Conservation (phyloP, 495 filamentous ascomycete species). For the Tuber indicum region DNA sequence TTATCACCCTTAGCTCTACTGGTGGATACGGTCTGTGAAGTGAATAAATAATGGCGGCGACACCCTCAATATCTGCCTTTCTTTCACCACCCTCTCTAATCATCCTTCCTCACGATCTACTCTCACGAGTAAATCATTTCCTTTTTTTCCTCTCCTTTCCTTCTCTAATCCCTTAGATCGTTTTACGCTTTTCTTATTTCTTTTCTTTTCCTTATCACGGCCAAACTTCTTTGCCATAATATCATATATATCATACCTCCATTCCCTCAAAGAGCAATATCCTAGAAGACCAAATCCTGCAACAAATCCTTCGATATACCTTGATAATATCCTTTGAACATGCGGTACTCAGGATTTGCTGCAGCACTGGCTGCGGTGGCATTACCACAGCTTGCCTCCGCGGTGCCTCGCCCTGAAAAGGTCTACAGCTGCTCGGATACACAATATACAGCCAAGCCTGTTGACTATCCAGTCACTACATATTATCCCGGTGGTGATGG, state of each 20-base stretch:
- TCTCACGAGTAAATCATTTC: neutral
- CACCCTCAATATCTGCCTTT: slow-evolving; percentile 10
- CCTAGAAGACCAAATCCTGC: neutral
- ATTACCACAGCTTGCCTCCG: neutral
- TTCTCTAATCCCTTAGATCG: neutral
- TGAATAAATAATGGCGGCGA: slow-evolving; percentile 21
- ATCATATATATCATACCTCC: neutral
- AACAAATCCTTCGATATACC: neutral
- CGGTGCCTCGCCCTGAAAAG: neutral
- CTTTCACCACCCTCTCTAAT: slow-evolving; percentile 4
- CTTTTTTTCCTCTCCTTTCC: neutral
- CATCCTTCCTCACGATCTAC: slow-evolving; percentile 8
- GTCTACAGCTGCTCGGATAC: neutral
- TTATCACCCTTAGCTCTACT: neutral
- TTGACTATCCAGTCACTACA: neutral
- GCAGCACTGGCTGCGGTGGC: neutral
- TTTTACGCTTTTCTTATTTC: neutral
- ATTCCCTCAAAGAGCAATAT: neutral
- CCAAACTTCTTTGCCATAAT: neutral
- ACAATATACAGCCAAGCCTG: neutral
- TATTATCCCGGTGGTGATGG: neutral
- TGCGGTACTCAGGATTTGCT: neutral
- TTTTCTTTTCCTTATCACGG: neutral
- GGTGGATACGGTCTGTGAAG: neutral
- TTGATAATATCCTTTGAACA: neutral